Conservation (phyloP, 176 grass and related monocot genomes). For the Melocanna baccifera region DNA sequence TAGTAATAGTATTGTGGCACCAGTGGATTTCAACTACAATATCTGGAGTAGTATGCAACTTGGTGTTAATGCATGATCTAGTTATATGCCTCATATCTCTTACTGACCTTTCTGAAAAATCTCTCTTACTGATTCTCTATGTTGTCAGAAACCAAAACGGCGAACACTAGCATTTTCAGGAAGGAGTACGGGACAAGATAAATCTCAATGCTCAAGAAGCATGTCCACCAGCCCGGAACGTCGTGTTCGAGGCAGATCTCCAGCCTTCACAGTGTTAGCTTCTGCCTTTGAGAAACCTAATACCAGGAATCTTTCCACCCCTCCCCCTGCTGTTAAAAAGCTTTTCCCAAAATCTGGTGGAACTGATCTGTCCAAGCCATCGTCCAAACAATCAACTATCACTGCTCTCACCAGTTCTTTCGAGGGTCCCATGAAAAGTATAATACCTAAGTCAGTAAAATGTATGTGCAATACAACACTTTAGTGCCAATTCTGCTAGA, state of each 20-base stretch:
- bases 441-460: conserved; percentile 80
- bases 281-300: conserved; percentile 80
- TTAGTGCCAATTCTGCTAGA: not conserved
- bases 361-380: conserved; percentile 37
- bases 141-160: conserved; percentile 80
- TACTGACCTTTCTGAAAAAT: not conserved
- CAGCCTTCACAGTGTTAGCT: conserved; percentile 77
- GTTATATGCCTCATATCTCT: not conserved
- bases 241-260: conserved; percentile 76
- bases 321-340: conserved; percentile 71
- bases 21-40: not conserved
- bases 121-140: not conserved
- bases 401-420: conserved; percentile 63
- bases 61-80: not conserved
- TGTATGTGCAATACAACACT: conserved; percentile 37
- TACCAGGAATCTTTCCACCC: conserved; percentile 89
- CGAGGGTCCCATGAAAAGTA: conserved; percentile 49
- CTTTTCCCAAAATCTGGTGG: conserved; percentile 70
- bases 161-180: conserved; percentile 56
- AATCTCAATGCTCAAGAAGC: conserved; percentile 84
- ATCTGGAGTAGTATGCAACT: not conserved
- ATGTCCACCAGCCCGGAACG: conserved; percentile 96
- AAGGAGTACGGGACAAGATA: conserved; percentile 62
- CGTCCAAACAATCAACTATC: conserved; percentile 53
- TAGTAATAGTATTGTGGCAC: not conserved